Evolutionary conservation across 495 filamentous ascomycete genomes (phyloP), one percentile per base, ranked within the genome.

Genomic region (Aspergillus conjunctus): DNA sequence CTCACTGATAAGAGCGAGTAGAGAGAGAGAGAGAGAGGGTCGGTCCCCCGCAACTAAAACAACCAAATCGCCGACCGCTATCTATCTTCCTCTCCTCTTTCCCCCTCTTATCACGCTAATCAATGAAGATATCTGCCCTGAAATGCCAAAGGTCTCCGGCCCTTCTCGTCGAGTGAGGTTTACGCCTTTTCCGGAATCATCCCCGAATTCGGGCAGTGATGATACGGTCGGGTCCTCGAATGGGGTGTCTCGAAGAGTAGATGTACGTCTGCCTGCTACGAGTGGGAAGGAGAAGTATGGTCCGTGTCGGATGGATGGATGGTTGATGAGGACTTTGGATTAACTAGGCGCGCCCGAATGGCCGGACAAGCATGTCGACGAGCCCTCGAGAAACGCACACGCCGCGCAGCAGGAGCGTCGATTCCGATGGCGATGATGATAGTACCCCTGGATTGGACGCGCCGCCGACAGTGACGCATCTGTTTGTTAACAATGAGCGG

Each of bases 401-500:
- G 12, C 45, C 32, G 1, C 20, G 12, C 21, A 51, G 33, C n/a
- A 46, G 31, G 31, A 51, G 12, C 21, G 44, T 21, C 1, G 59
- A 61, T 14, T 46, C 44, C 17, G 37, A 62, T 31, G 11, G 44
- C 15, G 37, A 46, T 7, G 37, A 46, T 7, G 37, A 49, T 15
- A 14, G 5, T 12, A 26, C 17, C 7, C 31, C 31, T 37, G 52
- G 26, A 12, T 12, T 31, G 20, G 49, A 51, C 4, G 14, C 44
- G 15, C 53, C 56, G 8, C 56, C 65, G 12, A 56, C 61, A 2
- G 59, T 66, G 9, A 62, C 66, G 20, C 66, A 66, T 44, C 50
- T 71, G 3, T 71, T 69, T 44, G 64, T 71, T 51, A 66, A 66
- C 44, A 69, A 71, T 54, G 41, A 59, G 37, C 49, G 49, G 9